Evolutionary conservation across 495 filamentous ascomycete species (phyloP).

Genomic region (Aspergillus heteromorphus): DNA sequence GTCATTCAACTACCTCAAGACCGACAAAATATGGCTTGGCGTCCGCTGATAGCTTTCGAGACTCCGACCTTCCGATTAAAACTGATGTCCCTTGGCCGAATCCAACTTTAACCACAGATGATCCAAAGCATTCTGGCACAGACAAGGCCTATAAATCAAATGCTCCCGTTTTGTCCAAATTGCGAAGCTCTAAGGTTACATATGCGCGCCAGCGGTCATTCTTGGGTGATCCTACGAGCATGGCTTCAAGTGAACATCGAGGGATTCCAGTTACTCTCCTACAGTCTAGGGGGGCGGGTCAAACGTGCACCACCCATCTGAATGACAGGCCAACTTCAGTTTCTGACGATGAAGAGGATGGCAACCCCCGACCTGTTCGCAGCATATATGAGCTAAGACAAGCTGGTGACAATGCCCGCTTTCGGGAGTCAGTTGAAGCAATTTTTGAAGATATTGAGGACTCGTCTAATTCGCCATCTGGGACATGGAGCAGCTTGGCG

Average conservation of each 20-base stretch:
- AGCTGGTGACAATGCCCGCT: constrained; percentile 77
- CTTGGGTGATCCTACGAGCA: constrained; percentile 39
- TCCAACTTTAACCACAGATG: constrained; percentile 8
- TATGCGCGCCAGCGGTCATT: constrained; percentile 61
- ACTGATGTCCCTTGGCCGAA: neutral
- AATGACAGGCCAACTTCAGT: neutral
- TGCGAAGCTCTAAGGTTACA: constrained; percentile 45
- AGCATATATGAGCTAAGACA: constrained; percentile 88
- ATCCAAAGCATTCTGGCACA: neutral
- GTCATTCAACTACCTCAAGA: neutral
- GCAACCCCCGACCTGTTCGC: constrained; percentile 56
- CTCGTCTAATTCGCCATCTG: constrained; percentile 40
- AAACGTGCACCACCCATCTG: neutral
- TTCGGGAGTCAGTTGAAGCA: constrained; percentile 73
- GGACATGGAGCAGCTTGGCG: constrained; percentile 50
- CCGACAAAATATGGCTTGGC: neutral
- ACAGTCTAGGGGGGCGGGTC: neutral
- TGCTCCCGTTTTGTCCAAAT: constrained; percentile 15
- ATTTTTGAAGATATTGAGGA: constrained; percentile 78
- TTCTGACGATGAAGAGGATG: constrained; percentile 42
- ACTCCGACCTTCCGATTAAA: neutral
- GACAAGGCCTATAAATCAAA: constrained; percentile 12
- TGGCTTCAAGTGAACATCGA: constrained; percentile 5
- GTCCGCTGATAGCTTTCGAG: neutral
- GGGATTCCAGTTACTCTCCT: neutral